Base-by-base conservation (phyloP, 1,284 basidiomycete species). In the Ustilago cynodontis region DNA sequence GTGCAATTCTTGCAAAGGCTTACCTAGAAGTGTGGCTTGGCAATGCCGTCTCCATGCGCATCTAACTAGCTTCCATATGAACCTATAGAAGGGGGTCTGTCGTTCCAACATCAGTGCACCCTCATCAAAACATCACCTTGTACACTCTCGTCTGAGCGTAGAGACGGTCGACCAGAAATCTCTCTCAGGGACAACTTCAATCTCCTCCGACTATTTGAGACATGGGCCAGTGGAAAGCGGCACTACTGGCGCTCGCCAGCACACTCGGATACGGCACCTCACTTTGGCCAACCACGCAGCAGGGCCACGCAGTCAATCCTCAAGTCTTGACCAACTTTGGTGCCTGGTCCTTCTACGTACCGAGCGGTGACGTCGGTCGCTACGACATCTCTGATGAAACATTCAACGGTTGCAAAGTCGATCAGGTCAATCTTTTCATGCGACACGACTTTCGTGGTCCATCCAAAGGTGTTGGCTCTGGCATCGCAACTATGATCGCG, bases 391-490 rank as follows among this genome's bases (percentile, higher is more conserved):
- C 39, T 31, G 43, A 41, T 39, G 29, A 57, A n/a, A 10, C 20
- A 2, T 58, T 62, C 9, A 24, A 35, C 4, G 54, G 59, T 6
- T 68, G 65, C 33, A 31, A 58, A n/a, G 65, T 68, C 1, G 65
- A 68, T 4, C 59, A 68, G 18, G 59, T 62, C 59, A 68, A 58
- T 24, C 59, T 58, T 14, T 49, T 68, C 26, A 68, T 68, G 65
- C 53, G 65, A 14, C 65, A 68, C 22, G 65, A 68, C 35, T 68
- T 57, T n/a, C 65, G 65, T 14, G 65, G 65, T 24, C 59, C 65
- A 6, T 68, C 65, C 18, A 68, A 61, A 26, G 55, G 65, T 18
- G 65, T 68, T 8, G 59, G 54, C 13, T 45, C 54, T 5, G 59
- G 59, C 8, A 68, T 68, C 16, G 59, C 59, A 7, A 54, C 54